Base-by-base conservation (phyloP, 176 grass and related monocot genomes). In the Alopecurus myosuroides region DNA sequence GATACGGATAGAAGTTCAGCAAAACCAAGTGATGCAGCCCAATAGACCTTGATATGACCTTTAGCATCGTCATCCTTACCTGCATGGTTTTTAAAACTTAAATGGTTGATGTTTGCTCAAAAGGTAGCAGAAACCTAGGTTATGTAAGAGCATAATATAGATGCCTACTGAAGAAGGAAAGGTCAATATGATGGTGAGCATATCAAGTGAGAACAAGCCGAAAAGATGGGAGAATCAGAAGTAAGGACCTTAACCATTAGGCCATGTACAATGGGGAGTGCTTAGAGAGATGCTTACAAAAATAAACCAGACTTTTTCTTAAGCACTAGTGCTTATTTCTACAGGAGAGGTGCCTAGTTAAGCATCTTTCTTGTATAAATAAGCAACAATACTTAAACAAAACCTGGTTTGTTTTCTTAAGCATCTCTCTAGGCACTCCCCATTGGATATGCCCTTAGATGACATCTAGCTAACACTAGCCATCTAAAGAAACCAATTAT, bases 21-120 rank as follows among this genome's bases (percentile, higher is more conserved):
- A 95, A 89, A 57, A 98, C 91, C 63, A 98, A 83, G 48, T 91
- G 85, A 87, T 98, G 96, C 80, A 98, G 72, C 57, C 92, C 96
- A 82, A 95, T 85, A 58, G 93, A 92, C 80, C 96, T 93, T 9
- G 91, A 86, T n/a, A 95, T 92, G 49, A 98, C 91, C 88, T 93
- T 98, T 74, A 98, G 63, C 91, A 94, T 95, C 77, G 93, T 94
- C 80, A 98, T 98, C 80, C 94, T 98, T 85, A 94, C 88, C 96
- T 98, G 80, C 69, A 98, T 62, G 19, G 11, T 10, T 40, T 61
- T 86, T 70, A 41, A 82, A 70, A 67, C 25, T 52, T 80, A 3
- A 78, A 79, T 79, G 29, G 3, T 85, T 34, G 11, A 36, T 77
- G 29, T 70, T 81, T 50, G 61, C 29, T 42, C 11, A 62, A 41